Base-by-base conservation (phyloP, 2,329 filamentous ascomycete species). In the Calonectria fujianensis region DNA sequence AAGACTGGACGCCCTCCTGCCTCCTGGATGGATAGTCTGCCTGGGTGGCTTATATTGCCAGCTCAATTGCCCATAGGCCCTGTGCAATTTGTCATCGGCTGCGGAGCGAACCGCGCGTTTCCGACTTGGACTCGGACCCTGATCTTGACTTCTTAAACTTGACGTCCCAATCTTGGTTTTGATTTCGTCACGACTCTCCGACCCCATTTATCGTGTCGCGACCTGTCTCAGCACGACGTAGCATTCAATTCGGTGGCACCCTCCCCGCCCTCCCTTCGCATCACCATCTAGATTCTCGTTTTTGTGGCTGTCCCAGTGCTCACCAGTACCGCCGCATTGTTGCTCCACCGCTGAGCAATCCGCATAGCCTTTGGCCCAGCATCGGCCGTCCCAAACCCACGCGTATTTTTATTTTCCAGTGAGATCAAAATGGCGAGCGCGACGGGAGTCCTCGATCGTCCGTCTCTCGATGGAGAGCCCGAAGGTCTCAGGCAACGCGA, bases 401-500 rank as follows among this genome's bases (percentile, higher is more conserved):
- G 35, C 27, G 57, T 24, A 24, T 61, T 35, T 65, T 32, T 32
- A 54, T 39, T 65, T 32, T 18, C 61, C 51, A 45, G 48, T 18
- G n/a, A 37, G 61, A 27, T 51, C 64, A 78, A 57, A 69, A 95
- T 95, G 94, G 90, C 93, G 39, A 94, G 93, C 75, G 89, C 92
- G 70, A 93, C 93, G 45, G 92, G 92, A 69, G 90, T 94, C 73
- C 93, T 93, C 31, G 88, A 93, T 79, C 84, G 84, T 52, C 85
- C 76, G 57, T 82, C 75, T 79, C 80, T 73, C n/a, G 59, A 78
- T 29, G 77, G 73, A 14, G 74, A 75, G 45, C 61, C 74, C 32
- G 79, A 79, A 41, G 79, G 75, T 51, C 57, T 71, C 27, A 85
- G 84, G 48, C 76, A 75, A 13, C 73, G 82, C 54, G 86, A 88